Evolutionary conservation across 2,329 filamentous ascomycete species (phyloP).

Genomic region (Chrysosporium keratinophilum): DNA sequence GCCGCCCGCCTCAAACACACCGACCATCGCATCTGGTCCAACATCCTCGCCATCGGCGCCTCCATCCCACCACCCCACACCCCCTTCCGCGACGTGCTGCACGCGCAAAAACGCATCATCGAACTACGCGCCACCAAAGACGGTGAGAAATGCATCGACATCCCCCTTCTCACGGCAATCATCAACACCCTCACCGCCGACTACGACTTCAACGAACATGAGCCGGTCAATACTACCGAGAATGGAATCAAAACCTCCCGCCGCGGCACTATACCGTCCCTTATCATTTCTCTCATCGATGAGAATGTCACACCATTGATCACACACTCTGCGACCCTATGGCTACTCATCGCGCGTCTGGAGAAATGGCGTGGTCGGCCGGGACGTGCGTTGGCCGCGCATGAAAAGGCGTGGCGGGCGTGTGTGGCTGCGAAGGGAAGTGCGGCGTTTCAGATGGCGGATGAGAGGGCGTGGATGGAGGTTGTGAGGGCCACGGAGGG

Average conservation of each 20-base stretch:
- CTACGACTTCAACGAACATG: constrained; percentile 31
- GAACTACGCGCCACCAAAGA: constrained; percentile 56
- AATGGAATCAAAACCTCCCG: constrained; percentile 25
- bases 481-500: constrained; percentile 71
- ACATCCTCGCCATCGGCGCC: constrained; percentile 77
- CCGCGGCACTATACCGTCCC: constrained; percentile 44
- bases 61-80: constrained; percentile 58
- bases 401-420: constrained; percentile 83
- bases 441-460: constrained; percentile 43
- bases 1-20: constrained; percentile 74
- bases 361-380: constrained; percentile 64
- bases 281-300: constrained; percentile 62
- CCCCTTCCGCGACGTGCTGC: constrained; percentile 62
- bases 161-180: constrained; percentile 59
- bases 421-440: constrained; percentile 40
- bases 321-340: constrained; percentile 65
- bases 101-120: constrained; percentile 64
- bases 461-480: constrained; percentile 55
- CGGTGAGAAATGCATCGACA: constrained; percentile 69
- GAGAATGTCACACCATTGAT: constrained; percentile 69
- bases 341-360: constrained; percentile 61
- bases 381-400: constrained; percentile 62
- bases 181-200: constrained; percentile 57
- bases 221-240: constrained; percentile 23
- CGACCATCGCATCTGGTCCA: constrained; percentile 93